Conservation (phyloP, 1,284 basidiomycete genomes). For the Moesziomyces aphidis region DNA sequence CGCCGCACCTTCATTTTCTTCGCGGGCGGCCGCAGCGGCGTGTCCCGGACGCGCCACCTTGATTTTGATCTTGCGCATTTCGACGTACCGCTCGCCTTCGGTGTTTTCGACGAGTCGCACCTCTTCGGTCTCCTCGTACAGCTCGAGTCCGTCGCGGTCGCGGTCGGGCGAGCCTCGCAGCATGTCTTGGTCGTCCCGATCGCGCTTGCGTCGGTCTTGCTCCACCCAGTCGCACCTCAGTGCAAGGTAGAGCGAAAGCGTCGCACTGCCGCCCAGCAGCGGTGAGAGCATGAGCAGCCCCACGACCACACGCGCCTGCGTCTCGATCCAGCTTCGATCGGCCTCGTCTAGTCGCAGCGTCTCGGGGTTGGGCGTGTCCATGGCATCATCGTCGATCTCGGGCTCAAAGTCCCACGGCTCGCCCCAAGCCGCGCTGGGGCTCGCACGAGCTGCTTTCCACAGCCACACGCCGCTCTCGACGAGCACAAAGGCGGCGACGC, state of each 20-base stretch:
- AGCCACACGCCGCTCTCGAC: conserved; percentile 47
- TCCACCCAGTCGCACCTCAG: conserved; percentile 31
- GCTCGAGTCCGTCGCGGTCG: conserved; percentile 49
- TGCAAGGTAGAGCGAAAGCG: conserved; percentile 35
- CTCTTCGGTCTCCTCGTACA: conserved; percentile 70
- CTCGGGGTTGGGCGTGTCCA: background rate
- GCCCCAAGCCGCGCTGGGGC: conserved; percentile 12
- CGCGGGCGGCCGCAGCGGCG: background rate
- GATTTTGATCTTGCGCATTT: conserved; percentile 25
- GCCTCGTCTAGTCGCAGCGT: conserved; percentile 10
- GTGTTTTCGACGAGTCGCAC: conserved; percentile 64
- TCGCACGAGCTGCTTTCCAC: conserved; percentile 28
- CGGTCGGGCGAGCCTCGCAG: conserved; percentile 1
- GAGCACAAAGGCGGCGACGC: conserved; percentile 26
- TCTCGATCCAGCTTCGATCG: conserved; percentile 35
- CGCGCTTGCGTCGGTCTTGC: conserved; percentile 10
- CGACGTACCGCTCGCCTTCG: conserved; percentile 29
- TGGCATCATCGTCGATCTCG: background rate
- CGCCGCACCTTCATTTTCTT: background rate
- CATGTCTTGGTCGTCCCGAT: conserved; percentile 3
- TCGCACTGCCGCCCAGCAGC: conserved; percentile 34
- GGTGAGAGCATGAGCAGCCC: conserved; percentile 28
- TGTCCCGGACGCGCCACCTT: conserved; percentile 1
- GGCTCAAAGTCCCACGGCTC: background rate
- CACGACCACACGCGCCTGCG: conserved; percentile 19